phyloP scores from a whole-genome alignment of 192 early-diverging fungal species.

The Gaertneriomyces semiglobifer region DNA sequence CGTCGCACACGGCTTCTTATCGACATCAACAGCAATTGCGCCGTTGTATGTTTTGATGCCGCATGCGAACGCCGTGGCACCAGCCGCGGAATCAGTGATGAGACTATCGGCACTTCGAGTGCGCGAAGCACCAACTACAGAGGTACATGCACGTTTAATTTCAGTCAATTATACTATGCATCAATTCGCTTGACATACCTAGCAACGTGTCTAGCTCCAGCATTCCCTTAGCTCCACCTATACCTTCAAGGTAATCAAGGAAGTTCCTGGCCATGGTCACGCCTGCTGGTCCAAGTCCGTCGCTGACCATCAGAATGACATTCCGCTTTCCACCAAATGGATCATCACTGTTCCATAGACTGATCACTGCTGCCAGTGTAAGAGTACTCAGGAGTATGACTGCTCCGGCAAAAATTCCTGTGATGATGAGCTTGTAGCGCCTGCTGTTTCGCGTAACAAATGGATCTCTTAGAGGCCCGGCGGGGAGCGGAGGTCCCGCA shows the following conservation, averaged over 20 bases:
- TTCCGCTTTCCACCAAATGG: conserved; percentile 46
- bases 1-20: conserved; percentile 69
- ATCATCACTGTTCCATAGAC: no score
- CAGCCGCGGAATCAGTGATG: conserved; percentile 95
- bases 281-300: conserved; percentile 94
- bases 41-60: conserved; percentile 89
- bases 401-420: no score
- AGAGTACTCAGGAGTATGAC: no score
- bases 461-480: no score
- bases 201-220: conserved; percentile 54
- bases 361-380: no score
- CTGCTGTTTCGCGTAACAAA: no score
- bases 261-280: conserved; percentile 83
- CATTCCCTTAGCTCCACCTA: not conserved
- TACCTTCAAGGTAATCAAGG: conserved; percentile 49
- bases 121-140: conserved; percentile 80
- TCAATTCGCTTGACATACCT: conserved; percentile 11
- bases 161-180: not conserved
- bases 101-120: conserved; percentile 77
- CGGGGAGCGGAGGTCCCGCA: no score
- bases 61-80: conserved; percentile 94
- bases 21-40: conserved; percentile 79
- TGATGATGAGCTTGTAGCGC: no score
- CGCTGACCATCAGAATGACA: conserved; percentile 91
- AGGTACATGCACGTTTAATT: conserved; percentile 44